These are phyloP conservation scores for Rosa chinensis DNA, from an alignment of 306 rosid genomes.

Conservation along the genomic window DNA sequence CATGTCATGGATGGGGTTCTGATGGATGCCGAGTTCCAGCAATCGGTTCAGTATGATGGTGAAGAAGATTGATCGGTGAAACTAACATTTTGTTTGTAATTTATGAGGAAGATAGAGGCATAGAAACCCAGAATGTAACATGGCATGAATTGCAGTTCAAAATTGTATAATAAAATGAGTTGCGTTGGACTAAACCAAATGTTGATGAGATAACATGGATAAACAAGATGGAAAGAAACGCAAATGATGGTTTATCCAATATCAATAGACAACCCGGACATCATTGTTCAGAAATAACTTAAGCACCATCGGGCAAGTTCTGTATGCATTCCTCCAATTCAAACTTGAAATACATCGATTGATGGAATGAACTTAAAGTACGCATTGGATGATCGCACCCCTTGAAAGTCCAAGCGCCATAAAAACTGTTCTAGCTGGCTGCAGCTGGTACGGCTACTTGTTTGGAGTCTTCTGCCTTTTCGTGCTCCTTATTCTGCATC, in stretches of 20 bases:
- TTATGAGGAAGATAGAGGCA: neutral
- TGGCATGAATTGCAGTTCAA: neutral
- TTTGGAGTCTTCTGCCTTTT: conserved; percentile 54
- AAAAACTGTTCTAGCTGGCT: conserved; percentile 20
- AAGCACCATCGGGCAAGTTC: conserved; percentile 8
- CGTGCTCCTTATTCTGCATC: conserved; percentile 63
- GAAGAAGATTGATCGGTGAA: conserved; percentile 28
- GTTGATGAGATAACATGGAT: neutral
- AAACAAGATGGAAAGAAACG: neutral
- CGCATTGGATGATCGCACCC: neutral
- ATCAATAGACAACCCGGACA: neutral
- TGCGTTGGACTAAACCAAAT: neutral
- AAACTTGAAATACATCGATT: neutral
- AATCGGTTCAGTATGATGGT: conserved; percentile 46
- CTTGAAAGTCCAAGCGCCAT: neutral
- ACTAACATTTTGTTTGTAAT: neutral
- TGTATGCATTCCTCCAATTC: conserved; percentile 1
- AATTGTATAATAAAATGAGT: conserved; percentile 4
- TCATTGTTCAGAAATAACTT: neutral
- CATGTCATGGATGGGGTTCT: conserved; percentile 81
- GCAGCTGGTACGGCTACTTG: conserved; percentile 37
- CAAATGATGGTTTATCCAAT: neutral
- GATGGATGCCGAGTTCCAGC: conserved; percentile 85
- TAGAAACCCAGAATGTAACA: neutral
- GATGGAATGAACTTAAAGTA: conserved; percentile 8